Evolutionary conservation across 1,139 yeast genomes (phyloP).

Genomic region (Hemisphaericaspora lyxosophila): DNA sequence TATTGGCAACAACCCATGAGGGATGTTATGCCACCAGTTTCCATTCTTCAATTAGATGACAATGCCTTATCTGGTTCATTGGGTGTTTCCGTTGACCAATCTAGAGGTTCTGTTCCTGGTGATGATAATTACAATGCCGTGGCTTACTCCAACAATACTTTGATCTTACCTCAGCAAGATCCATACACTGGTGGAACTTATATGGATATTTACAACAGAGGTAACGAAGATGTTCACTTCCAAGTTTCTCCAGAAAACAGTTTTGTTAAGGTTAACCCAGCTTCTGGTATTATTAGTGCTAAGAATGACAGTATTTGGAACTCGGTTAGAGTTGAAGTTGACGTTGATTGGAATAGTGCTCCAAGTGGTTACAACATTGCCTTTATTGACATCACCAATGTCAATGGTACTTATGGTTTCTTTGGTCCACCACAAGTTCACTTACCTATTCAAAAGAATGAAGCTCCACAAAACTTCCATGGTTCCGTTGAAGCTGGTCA

Average conservation of each 20-base stretch:
- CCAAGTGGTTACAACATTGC: slow-evolving; percentile 15
- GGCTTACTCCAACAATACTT: slow-evolving; percentile 17
- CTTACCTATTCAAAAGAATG: slow-evolving; percentile 16
- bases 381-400: slow-evolving; percentile 14
- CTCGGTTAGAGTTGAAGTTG: slow-evolving; percentile 14
- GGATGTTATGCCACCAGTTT: slow-evolving; percentile 15
- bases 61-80: slow-evolving; percentile 14
- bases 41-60: slow-evolving; percentile 11
- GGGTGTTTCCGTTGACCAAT: slow-evolving; percentile 17
- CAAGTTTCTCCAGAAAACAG: slow-evolving; percentile 13
- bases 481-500: slow-evolving; percentile 17
- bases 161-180: slow-evolving; percentile 16
- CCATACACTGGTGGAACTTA: slow-evolving; percentile 16
- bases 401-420: slow-evolving; percentile 13
- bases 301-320: slow-evolving; percentile 16
- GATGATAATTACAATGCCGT: slow-evolving; percentile 16
- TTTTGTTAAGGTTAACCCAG: slow-evolving; percentile 13
- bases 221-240: slow-evolving; percentile 16
- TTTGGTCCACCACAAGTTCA: slow-evolving; percentile 12
- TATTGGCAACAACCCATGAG: slow-evolving; percentile 21
- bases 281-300: slow-evolving; percentile 12
- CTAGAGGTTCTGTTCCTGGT: slow-evolving; percentile 18
- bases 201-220: slow-evolving; percentile 18
- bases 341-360: slow-evolving; percentile 16
- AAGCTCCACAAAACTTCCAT: slow-evolving; percentile 10